A percentile compares a stretch with the other conserved stretches of the same genome.
phyloP scores from a whole-genome alignment of 768 basidiomycete species.

The Lyophyllum atratum region DNA sequence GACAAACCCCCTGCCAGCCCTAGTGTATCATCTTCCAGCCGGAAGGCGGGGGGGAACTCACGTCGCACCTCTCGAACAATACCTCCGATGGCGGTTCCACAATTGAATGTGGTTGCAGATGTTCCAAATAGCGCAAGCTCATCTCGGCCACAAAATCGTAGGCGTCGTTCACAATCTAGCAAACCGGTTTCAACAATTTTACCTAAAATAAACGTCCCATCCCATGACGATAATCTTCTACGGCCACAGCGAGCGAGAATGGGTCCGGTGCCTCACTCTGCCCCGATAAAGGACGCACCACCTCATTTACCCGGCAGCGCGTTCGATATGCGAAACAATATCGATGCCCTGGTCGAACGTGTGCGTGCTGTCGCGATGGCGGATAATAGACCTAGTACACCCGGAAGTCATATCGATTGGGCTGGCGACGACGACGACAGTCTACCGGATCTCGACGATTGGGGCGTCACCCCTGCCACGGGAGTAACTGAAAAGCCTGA shows the following conservation, averaged over 20 bases:
- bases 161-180: conserved; percentile 48
- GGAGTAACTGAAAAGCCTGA: conserved; percentile 31
- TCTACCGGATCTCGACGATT: conserved; percentile 83
- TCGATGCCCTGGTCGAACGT: conserved; percentile 78
- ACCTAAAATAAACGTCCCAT: conserved; percentile 34
- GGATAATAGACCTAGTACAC: conserved; percentile 63
- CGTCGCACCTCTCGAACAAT: conserved; percentile 34
- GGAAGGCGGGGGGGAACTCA: conserved; percentile 33
- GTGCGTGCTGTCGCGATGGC: conserved; percentile 76
- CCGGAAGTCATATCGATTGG: conserved; percentile 86
- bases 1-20: conserved; percentile 23
- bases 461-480: conserved; percentile 63
- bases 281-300: conserved; percentile 56
- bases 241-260: conserved; percentile 33
- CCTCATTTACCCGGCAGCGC: conserved; percentile 48
- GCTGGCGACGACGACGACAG: conserved; percentile 85
- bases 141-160: conserved; percentile 46
- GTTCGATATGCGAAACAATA: conserved; percentile 59
- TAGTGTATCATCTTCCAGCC: conserved; percentile 20
- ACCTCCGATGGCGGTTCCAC: conserved; percentile 26
- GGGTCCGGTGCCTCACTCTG: conserved; percentile 35
- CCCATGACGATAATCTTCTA: conserved; percentile 33
- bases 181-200: conserved; percentile 26
- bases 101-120: conserved; percentile 21
- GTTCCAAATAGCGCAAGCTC: conserved; percentile 22